Base-by-base conservation (phyloP, 257 asterid species). In the Solanum clarkiae region DNA sequence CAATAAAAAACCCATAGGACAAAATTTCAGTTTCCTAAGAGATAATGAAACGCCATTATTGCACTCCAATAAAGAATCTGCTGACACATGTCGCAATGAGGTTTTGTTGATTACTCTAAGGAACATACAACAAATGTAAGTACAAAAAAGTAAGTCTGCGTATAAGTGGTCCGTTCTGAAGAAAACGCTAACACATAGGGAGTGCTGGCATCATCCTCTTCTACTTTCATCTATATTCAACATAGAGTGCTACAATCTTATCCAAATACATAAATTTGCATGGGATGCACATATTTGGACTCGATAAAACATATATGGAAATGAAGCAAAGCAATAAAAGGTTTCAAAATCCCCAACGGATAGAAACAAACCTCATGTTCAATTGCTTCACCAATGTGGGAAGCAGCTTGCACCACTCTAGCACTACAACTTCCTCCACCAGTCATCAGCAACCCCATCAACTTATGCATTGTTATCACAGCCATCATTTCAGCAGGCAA, bases 401-500 rank as follows among this genome's bases (percentile, higher is more conserved):
- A 66, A 6, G 97, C 94, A 57, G 98, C 99, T 82, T 92, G 97
- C 84, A 96, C 94, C 44, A 95, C 95, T 89, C 94, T 89, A 81
- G 96, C 94, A 90, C 91, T 85, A 62, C 97, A 98, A 79, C 86
- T 86, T 71, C 93, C 91, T 85, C 95, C 98, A 63, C 97, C 98
- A 16, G 94, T 89, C 99, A 95, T 93, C 91, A 96, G 84, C 92
- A 96, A 69, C 10, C 90, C 98, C 97, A 96, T 91, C 92, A 96
- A 86, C 90, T 94, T 96, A 87, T 96, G 99, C 98, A 96, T 96
- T 0, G 98, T 92, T 81, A 96, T 94, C 86, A 96, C 99, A 2
- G 99, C 95, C 97, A 95, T 96, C 98, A 92, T 96, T 72, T 90
- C 98, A 6, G 98, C 96, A 8, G 99, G 99, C 90, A 96, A 90